Evolutionary conservation across 352 stramenopile species (phyloP), one percentile per base, ranked within the genome.

Genomic region (Globisporangium yorkense): DNA sequence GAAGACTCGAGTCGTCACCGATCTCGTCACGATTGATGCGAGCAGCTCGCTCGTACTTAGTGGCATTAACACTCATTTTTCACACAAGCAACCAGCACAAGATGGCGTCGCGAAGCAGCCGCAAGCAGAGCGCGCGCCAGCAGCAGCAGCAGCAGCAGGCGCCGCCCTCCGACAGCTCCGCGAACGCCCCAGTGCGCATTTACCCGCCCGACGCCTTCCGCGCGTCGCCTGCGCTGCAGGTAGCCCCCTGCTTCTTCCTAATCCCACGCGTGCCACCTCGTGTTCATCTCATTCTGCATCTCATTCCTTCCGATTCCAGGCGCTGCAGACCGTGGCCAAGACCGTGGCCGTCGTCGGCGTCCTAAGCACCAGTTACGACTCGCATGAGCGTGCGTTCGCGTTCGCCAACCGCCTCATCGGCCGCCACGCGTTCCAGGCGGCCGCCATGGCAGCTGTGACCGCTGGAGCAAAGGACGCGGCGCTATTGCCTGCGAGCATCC

Each of bases 391-490:
- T 15, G 62, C 71, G 18, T 76, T 72, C 49, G 63, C 74, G 43
- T 80, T 89, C 46, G 64, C 74, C 27, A 92, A 92, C 45, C 77
- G 77, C 2, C 18, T 92, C 5, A 82, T 92, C 7, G 79, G 81
- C 8, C 77, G 68, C 46, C 64, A 59, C 35, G 77, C 75, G 13
- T 92, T 92, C 53, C 52, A 61, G 54, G 62, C 62, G 9, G 54
- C 68, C 3, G 54, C 56, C 5, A 33, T 67, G 54, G 50, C 52
- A n/a, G 45, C 43, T 0, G 29, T 51, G n/a, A 44, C 31, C 41
- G 33, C 41, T 2, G 8, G 49, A 12, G 61, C 72, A 46, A 65
- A 77, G 18, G 52, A 52, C 37, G 53, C 39, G 20, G 12, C 51
- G 12, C 58, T 56, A 27, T 47, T 60, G 15, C 47, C 64, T 4